Base-by-base conservation (phyloP, 1,284 basidiomycete species). In the Rhodotorula glutinis region DNA sequence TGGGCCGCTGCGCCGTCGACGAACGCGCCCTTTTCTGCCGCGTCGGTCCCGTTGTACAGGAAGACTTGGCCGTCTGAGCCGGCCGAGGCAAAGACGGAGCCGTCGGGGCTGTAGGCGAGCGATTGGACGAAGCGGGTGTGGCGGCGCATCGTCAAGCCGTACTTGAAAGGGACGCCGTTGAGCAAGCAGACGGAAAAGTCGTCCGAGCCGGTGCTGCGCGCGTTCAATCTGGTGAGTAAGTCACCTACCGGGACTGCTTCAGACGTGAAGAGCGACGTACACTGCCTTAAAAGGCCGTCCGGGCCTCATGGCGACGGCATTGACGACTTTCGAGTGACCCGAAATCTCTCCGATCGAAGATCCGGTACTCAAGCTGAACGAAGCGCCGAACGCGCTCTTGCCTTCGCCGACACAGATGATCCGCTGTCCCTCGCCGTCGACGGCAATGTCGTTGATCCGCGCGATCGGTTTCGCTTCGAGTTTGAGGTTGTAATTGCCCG, bases 371-470 rank as follows among this genome's bases (percentile, higher is more conserved):
- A 79, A 86, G 73, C 92, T 90, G 79, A 92, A 85, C 81, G 91
- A 87, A 70, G 89, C 87, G 16, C 89, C 92, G 74, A 91, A 93
- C 75, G 90, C 91, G 72, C 43, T 23, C 2, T 58, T 40, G 51
- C 95, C 95, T 70, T 97, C 92, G 57, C 96, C 96, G n/a, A 93
- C 95, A 23, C 89, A 92, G 58, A 98, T 89, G 73, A 99, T 89
- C 21, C 96, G 86, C 79, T 98, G 96, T 76, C 90, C 91, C 79
- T 98, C 96, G 5, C 89, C 90, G 76, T 98, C 96, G 93, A 94
- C 98, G 27, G 88, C 88, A 9, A 98, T 84, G 79, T 98, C 96
- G 75, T 93, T 94, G 75, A 98, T 85, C 64, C 84, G 85, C 2
- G 87, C 85, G 53, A 98, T 81, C 14, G 89, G 89, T 76, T 86